These are phyloP conservation scores for Fonsecaea nubica DNA, from an alignment of 2,329 filamentous ascomycete genomes.

Conservation along the genomic window DNA sequence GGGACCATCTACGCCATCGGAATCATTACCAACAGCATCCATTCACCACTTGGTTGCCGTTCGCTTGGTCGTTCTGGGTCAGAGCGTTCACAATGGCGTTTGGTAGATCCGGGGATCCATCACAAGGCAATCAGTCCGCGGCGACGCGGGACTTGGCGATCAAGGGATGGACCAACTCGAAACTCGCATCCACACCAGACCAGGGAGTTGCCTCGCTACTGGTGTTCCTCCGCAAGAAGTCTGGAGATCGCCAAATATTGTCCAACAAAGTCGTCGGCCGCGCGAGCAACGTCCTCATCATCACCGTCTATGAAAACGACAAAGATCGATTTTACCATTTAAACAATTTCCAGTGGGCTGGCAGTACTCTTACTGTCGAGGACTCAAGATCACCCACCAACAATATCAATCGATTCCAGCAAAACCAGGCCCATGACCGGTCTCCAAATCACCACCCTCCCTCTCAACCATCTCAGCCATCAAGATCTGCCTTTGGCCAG, in stretches of 20 bases:
- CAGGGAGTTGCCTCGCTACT: constrained; percentile 71
- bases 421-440: constrained; percentile 19
- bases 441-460: constrained; percentile 5
- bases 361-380: constrained; percentile 62
- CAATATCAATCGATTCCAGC: constrained; percentile 20
- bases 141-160: constrained; percentile 51
- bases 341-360: constrained; percentile 73
- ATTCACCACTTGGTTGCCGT: not conserved
- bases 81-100: constrained; percentile 15
- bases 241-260: constrained; percentile 58
- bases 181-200: constrained; percentile 69
- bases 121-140: not conserved
- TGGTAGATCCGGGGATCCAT: not conserved
- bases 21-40: not conserved
- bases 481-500: constrained; percentile 21
- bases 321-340: constrained; percentile 59
- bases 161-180: constrained; percentile 71
- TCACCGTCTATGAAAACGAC: constrained; percentile 37
- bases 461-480: constrained; percentile 25
- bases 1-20: not conserved
- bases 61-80: not conserved
- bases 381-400: constrained; percentile 46
- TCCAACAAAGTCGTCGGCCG: constrained; percentile 43
- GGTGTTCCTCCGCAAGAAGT: constrained; percentile 74
- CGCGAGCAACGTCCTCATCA: constrained; percentile 30